phyloP scores from a whole-genome alignment of 345 rosid species.

The Citrus trifoliata region DNA sequence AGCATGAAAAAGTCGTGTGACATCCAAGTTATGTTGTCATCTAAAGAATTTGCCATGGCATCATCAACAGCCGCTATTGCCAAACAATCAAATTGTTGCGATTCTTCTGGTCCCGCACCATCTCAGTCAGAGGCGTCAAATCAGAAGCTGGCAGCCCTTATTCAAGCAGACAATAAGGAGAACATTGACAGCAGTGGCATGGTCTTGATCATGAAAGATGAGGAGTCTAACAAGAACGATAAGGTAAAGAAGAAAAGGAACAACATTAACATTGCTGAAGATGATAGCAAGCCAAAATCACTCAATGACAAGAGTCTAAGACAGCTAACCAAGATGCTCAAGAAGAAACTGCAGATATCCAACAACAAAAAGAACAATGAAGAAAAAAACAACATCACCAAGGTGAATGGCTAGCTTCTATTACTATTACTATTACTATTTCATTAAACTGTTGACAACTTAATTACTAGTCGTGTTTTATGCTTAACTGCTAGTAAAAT shows the following conservation, averaged over 20 bases:
- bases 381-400: neutral
- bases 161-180: slow-evolving; percentile 31
- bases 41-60: slow-evolving; percentile 7
- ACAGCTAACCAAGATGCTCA: slow-evolving; percentile 40
- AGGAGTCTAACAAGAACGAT: slow-evolving; percentile 12
- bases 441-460: neutral
- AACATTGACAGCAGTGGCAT: slow-evolving; percentile 21
- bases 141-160: slow-evolving; percentile 10
- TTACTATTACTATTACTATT: no score
- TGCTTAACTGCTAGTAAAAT: no score
- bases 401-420: slow-evolving; percentile 4
- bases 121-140: slow-evolving; percentile 28
- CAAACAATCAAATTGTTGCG: slow-evolving; percentile 1
- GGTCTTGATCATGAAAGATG: neutral
- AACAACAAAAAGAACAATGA: slow-evolving; percentile 18
- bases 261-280: neutral
- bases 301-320: slow-evolving; percentile 38
- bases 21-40: slow-evolving; percentile 6
- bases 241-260: slow-evolving; percentile 20
- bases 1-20: neutral
- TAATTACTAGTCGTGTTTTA: no score
- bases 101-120: slow-evolving; percentile 10
- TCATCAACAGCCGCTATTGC: neutral
- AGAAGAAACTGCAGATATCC: slow-evolving; percentile 23
- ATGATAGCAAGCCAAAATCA: slow-evolving; percentile 10